Conservation (phyloP, 441 rosid genomes). For the Gossypium laxum region DNA sequence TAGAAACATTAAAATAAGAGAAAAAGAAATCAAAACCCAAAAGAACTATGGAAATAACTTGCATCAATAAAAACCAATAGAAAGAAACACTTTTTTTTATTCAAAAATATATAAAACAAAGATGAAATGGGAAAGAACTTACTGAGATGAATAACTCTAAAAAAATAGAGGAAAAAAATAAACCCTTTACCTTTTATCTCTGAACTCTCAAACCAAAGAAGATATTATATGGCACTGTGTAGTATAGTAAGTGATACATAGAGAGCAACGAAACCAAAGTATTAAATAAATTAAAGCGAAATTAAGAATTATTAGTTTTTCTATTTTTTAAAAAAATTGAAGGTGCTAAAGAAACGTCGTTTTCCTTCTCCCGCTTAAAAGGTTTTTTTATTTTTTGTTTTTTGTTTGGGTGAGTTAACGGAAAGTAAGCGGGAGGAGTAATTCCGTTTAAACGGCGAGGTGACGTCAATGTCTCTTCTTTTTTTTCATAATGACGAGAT, state of each 20-base stretch:
- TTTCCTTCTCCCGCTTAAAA: conserved; percentile 15
- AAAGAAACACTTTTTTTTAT: not conserved
- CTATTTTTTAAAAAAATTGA: not conserved
- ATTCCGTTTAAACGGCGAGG: not conserved
- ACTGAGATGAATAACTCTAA: conserved; percentile 3
- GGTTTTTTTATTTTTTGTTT: not conserved
- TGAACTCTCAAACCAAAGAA: not conserved
- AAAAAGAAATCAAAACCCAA: not conserved
- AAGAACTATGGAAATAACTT: not conserved
- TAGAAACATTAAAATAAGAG: not conserved
- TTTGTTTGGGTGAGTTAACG: not conserved
- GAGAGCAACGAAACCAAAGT: not conserved
- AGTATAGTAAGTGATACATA: conserved; percentile 1
- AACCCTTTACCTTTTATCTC: not conserved
- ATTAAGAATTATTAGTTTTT: too few relatives aligned
- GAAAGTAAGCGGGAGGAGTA: not conserved
- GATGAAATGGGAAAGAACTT: conserved; percentile 6
- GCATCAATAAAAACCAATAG: not conserved
- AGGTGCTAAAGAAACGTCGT: conserved; percentile 14
- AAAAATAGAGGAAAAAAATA: not conserved
- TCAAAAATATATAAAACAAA: not conserved
- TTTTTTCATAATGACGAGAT: not conserved
- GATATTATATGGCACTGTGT: not conserved
- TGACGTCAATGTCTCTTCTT: conserved; percentile 16
- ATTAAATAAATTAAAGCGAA: not conserved